These are phyloP conservation scores for Fusarium abutilonis DNA, from an alignment of 2,329 filamentous ascomycete species.

Conservation along the genomic window DNA sequence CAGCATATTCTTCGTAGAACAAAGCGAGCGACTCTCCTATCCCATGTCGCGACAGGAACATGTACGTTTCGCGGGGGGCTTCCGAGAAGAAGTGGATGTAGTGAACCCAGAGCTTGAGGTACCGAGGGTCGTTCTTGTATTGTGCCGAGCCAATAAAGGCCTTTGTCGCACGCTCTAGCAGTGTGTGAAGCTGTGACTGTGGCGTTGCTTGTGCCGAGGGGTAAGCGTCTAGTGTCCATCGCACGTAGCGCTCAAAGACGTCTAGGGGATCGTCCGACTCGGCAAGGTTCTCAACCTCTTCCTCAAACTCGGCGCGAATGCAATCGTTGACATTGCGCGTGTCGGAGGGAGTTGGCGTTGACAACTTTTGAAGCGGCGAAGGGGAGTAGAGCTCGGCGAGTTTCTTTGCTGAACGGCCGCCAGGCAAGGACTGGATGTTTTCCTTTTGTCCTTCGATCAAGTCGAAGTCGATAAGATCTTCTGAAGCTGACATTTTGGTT, in stretches of 20 bases:
- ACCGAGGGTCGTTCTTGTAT: conserved; percentile 95
- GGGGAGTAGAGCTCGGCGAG: conserved; percentile 84
- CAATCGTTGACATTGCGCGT: conserved; percentile 81
- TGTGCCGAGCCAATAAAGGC: conserved; percentile 84
- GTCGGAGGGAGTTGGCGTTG: conserved; percentile 74
- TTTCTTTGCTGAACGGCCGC: conserved; percentile 86
- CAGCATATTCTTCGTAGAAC: conserved; percentile 97
- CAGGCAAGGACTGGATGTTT: conserved; percentile 93
- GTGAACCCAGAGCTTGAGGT: conserved; percentile 91
- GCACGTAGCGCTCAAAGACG: conserved; percentile 94
- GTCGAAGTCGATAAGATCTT: conserved; percentile 78
- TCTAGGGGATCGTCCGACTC: conserved; percentile 97
- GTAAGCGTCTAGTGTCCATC: conserved; percentile 96
- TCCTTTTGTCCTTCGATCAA: conserved; percentile 97
- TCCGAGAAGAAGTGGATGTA: conserved; percentile 95
- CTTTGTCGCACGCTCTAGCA: conserved; percentile 94
- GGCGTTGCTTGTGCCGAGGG: conserved; percentile 92
- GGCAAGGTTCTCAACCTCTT: conserved; percentile 78
- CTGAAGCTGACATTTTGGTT: conserved; percentile 58
- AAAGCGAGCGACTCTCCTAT: conserved; percentile 89
- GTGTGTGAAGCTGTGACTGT: conserved; percentile 85
- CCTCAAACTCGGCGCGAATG: conserved; percentile 85
- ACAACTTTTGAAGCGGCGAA: conserved; percentile 65
- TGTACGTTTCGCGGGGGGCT: conserved; percentile 89
- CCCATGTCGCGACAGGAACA: conserved; percentile 87